Evolutionary conservation across 140 eudicot genomes (phyloP), one percentile per base, ranked within the genome.

Genomic region (Senecio squalidus): DNA sequence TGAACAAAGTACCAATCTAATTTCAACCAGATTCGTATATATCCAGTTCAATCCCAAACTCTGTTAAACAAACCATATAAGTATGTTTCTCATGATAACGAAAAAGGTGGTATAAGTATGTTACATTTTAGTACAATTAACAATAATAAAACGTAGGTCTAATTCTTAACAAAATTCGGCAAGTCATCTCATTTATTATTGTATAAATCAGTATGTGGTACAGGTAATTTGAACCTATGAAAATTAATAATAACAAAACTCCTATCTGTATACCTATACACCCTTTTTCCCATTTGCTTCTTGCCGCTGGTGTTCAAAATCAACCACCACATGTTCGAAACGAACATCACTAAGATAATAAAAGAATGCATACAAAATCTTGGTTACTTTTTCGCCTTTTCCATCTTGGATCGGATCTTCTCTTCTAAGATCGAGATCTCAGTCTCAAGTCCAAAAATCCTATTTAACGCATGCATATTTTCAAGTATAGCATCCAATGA

Each of bases 381-480:
- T 25, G 4, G 14, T 40, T 18, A 66, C 9, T 25, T 72, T 61
- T 77, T 75, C 36, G 43, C 79, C 71, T 83, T 71, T 26, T 66
- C 80, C 66, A 78, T 61, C 64, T 84, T 80, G 24, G 86, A 78
- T 63, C 78, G 76, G 33, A 87, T 77, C 66, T 87, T 87, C 69
- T 83, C 72, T 74, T 80, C 86, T 54, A 87, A 59, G 3, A 80
- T 51, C 2, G 89, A 83, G 0, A 65, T 71, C 26, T 87, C 89
- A 0, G 76, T 80, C 23, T 74, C 86, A 5, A 84, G 89, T 34
- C 76, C 76, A 41, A 69, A 78, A 4, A 87, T 65, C 53, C 94
- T 75, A 56, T 80, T 87, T 4, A 83, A 80, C 2, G 93, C 83
- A 39, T 80, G 88, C 89, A 80, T 76, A 56, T 83, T 86, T 36